These are phyloP conservation scores for Hericium coralloides DNA, from an alignment of 768 basidiomycete genomes.

Conservation along the genomic window DNA sequence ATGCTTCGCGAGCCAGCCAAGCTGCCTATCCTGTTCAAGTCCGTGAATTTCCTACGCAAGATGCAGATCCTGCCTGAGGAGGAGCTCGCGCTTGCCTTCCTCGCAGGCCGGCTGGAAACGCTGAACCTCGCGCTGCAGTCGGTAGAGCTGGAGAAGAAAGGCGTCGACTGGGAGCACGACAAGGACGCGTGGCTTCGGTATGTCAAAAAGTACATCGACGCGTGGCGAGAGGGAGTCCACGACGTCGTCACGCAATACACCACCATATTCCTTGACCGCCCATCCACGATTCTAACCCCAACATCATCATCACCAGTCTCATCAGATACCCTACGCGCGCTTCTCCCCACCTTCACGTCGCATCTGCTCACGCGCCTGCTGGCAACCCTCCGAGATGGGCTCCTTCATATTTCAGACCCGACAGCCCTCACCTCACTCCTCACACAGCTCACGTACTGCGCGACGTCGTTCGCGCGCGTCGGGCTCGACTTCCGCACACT, in stretches of 20 bases:
- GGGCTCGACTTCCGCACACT: constrained; percentile 82
- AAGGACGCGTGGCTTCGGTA: constrained; percentile 68
- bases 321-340: constrained; percentile 32
- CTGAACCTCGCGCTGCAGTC: constrained; percentile 50
- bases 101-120: constrained; percentile 62
- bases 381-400: constrained; percentile 48
- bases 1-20: constrained; percentile 81
- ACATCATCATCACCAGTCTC: constrained; percentile 5
- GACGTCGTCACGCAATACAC: constrained; percentile 87
- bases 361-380: constrained; percentile 61
- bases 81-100: constrained; percentile 80
- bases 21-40: constrained; percentile 84
- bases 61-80: constrained; percentile 66
- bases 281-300: constrained; percentile 23
- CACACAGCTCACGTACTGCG: constrained; percentile 91
- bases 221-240: constrained; percentile 88
- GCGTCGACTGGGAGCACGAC: constrained; percentile 32
- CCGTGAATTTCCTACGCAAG: constrained; percentile 77
- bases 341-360: constrained; percentile 58
- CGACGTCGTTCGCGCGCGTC: constrained; percentile 83
- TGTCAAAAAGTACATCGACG: constrained; percentile 80
- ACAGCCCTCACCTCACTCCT: constrained; percentile 72
- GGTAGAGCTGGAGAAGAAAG: constrained; percentile 30
- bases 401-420: constrained; percentile 51
- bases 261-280: constrained; percentile 78